Conservation (phyloP, 371 early-diverging fungal genomes). For the Mortierella sp. region DNA sequence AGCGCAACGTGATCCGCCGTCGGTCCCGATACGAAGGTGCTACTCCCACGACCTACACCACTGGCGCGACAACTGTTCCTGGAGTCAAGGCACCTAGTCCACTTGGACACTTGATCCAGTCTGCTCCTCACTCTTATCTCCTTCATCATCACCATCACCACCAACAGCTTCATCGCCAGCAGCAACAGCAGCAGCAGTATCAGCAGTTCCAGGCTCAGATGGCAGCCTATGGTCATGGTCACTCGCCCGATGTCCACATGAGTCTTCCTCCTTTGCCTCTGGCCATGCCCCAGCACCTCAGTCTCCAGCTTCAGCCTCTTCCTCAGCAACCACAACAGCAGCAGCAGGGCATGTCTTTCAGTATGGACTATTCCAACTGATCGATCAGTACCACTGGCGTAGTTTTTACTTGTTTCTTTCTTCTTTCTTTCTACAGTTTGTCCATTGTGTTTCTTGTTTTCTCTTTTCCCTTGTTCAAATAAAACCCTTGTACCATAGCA, state of each 20-base stretch:
- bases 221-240: background rate
- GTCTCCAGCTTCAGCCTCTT: background rate
- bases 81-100: conserved; percentile 14
- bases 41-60: background rate
- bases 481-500: background rate
- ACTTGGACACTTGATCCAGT: conserved; percentile 7
- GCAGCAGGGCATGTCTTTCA: background rate
- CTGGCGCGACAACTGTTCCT: background rate
- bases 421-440: background rate
- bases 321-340: background rate
- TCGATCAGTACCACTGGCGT: too few species aligned
- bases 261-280: background rate
- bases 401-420: background rate
- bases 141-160: conserved; percentile 13
- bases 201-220: conserved; percentile 18
- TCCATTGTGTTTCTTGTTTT: background rate
- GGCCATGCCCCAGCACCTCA: background rate
- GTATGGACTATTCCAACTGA: background rate
- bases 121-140: conserved; percentile 3
- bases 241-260: background rate
- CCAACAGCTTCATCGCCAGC: background rate
- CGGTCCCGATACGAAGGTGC: conserved; percentile 75
- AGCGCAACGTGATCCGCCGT: conserved; percentile 87
- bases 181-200: conserved; percentile 15
- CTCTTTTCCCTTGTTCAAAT: background rate